Conservation (phyloP, 176 grass and related monocot genomes). For the Avena eriantha region DNA sequence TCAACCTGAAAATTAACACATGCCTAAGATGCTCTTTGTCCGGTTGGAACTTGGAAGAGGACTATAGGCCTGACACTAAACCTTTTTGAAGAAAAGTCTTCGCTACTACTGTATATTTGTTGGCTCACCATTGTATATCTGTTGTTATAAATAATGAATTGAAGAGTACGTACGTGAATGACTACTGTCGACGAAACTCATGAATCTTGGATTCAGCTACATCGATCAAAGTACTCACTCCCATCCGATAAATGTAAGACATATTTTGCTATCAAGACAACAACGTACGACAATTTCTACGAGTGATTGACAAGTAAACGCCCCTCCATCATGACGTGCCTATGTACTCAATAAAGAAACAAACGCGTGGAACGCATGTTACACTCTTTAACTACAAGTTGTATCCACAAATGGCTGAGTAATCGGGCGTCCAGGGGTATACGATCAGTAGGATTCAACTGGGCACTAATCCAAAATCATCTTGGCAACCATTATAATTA, state of each 20-base stretch:
- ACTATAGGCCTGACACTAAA: too few species aligned
- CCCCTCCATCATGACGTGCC: neutral
- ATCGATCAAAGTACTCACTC: too few species aligned
- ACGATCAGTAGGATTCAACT: neutral
- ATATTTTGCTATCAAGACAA: neutral
- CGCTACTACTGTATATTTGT: too few species aligned
- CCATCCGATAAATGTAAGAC: neutral
- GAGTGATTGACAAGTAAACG: neutral
- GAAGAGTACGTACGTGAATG: too few species aligned
- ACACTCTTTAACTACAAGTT: neutral
- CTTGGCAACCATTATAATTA: neutral
- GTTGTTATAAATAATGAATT: too few species aligned
- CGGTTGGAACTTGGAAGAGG: too few species aligned
- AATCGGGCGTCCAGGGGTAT: neutral
- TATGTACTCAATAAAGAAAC: neutral
- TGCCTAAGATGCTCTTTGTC: too few species aligned
- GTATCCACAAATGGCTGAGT: neutral
- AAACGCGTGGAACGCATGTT: constrained; percentile 1
- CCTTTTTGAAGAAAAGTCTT: too few species aligned
- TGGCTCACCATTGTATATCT: too few species aligned
- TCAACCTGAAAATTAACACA: too few species aligned
- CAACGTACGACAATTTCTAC: neutral
- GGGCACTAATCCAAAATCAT: neutral
- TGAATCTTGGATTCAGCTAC: too few species aligned
- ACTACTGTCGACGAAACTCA: too few species aligned